Base-by-base conservation (phyloP, 225 moss, liverwort and hornwort species). In the Lunularia cruciata region DNA sequence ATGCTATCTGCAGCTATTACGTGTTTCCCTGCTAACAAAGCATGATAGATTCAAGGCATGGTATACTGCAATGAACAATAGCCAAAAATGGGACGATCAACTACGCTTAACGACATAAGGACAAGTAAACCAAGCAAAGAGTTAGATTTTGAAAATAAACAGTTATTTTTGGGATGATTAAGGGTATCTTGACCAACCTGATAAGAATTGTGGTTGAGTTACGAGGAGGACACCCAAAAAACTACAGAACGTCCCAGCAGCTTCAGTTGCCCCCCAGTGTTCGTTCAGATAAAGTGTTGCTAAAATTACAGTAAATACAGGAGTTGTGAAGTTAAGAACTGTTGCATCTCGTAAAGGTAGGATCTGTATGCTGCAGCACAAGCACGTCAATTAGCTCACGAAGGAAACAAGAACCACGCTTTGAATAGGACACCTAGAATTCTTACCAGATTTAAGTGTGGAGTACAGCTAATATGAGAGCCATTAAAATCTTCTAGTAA, bases 291-390 rank as follows among this genome's bases (percentile, higher is more conserved):
- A 71, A 32, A 88, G 57, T 60, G 90, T 79, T 62, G 90, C 90
- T 73, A 91, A 64, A 68, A 88, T 74, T 70, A 88, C 81, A 20
- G 88, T 91, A 47, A 88, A 88, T 51, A 91, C 83, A 19, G 88
- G 90, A 53, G 78, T 83, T 52, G 90, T 91, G 67, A 91, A 91
- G 73, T 88, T 91, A 22, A 91, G 86, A 43, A 88, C 84, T 55
- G 85, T 91, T 59, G 90, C 90, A 76, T 91, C 90, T 47, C 85
- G 83, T 76, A 91, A 73, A 67, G 88, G 88, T 66, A 91, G 76
- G 60, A 83, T 72, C 81, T 91, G 90, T 79, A 91, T 86, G 86
- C 88, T 88, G 90, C 85, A 83, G 65, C 42, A 69, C 67, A 51
- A 28, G 45, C 19, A 28, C 8, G 11, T 64, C 16, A 28, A 42